Evolutionary conservation across 371 early-diverging fungal genomes (phyloP), one percentile per base, ranked within the genome.

Genomic region (Fennellomyces sp.): DNA sequence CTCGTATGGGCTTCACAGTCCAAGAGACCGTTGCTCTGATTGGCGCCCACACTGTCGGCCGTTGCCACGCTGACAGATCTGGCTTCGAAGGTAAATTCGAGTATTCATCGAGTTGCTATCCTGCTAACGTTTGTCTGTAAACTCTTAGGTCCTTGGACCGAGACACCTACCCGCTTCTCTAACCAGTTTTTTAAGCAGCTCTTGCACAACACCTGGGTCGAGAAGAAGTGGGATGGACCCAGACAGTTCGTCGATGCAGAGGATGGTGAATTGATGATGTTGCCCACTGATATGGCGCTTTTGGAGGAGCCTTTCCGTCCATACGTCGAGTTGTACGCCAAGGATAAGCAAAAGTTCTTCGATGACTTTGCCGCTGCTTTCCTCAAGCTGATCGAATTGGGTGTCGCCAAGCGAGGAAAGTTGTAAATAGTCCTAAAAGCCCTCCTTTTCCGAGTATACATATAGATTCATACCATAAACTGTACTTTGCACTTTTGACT

Each of bases 141-240:
- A n/a, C n/a, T n/a, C n/a, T n/a, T n/a, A n/a, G n/a, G 95, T 2
- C 93, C 93, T 21, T 94, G 95, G 95, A 93, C 90, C 17, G 75
- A 82, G 63, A 88, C 88, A n/a, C 93, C 91, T 27, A 94, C 89
- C 28, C 76, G 82, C 50, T 95, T 95, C 84, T 86, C 88, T 58
- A 94, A 94, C 77, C 87, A 86, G 69, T 94, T 88, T 48, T 95
- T 68, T 69, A 85, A 83, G 61, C 86, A 80, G 56, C 80, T 94
- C 35, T 72, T 91, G 19, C 69, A 80, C 51, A 78, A 85, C 61
- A 71, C 67, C 17, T 92, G 95, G 93, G 83, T 81, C 15, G 75
- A 78, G 57, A 77, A 74, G 75, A 87, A 90, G 60, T 90, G 91
- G 88, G 77, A 82, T 61, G 93, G 94, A 3, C 85, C 89, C 28